Conservation (phyloP, 768 basidiomycete species). For the Gymnopilus dilepis region DNA sequence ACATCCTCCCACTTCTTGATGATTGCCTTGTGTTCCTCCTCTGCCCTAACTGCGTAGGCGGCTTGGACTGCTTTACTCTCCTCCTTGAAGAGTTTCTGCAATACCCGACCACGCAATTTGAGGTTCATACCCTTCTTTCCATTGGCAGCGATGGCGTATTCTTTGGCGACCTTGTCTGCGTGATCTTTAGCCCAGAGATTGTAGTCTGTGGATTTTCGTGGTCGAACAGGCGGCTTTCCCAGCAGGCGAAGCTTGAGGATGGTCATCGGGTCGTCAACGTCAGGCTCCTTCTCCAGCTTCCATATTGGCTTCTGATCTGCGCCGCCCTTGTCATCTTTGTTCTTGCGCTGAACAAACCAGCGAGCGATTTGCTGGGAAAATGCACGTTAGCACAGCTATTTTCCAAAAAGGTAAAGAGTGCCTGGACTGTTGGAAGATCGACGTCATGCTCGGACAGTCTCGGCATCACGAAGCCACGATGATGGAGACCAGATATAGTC, state of each 20-base stretch:
- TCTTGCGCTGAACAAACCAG: not conserved
- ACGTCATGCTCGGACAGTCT: not conserved
- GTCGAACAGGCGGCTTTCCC: not conserved
- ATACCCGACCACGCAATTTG: not conserved
- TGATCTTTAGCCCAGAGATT: not conserved
- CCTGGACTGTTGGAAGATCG: not conserved
- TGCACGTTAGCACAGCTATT: not conserved
- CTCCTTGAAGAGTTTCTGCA: not conserved
- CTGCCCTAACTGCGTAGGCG: too few relatives aligned
- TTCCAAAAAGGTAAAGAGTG: not conserved
- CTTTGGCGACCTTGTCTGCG: not conserved
- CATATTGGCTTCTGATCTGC: too few relatives aligned
- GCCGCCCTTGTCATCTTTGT: too few relatives aligned
- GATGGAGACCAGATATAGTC: not conserved
- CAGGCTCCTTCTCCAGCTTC: not conserved
- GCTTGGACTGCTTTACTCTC: too few relatives aligned
- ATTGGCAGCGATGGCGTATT: not conserved
- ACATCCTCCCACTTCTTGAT: not conserved
- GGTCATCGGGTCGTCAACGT: not conserved
- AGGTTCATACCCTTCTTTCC: not conserved
- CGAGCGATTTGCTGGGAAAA: not conserved
- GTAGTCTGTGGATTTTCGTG: not conserved
- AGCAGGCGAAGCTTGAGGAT: not conserved
- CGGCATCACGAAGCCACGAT: not conserved
- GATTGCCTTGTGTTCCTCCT: not conserved